A percentile compares a stretch with the other conserved stretches of the same genome.
These are phyloP conservation scores for Pezicula neosporulosa DNA, from an alignment of 2,329 filamentous ascomycete species.

Conservation along the genomic window DNA sequence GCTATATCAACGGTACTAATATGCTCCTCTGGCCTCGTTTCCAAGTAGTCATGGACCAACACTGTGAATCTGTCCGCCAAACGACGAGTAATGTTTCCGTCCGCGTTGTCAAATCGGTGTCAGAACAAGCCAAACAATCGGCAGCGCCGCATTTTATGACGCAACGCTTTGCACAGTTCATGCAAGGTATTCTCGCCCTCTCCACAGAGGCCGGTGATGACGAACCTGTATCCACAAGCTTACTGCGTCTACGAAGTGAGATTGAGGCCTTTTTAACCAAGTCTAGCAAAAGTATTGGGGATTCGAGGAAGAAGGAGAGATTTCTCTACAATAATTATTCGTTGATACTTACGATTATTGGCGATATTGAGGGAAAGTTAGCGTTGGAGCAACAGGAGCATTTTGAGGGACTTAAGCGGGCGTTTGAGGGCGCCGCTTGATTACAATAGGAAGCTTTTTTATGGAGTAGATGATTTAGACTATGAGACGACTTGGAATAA, in stretches of 20 bases:
- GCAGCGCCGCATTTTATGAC: slow-evolving; percentile 88
- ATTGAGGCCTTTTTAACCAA: slow-evolving; percentile 80
- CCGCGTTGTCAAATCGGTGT: slow-evolving; percentile 36
- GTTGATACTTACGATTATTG: slow-evolving; percentile 87
- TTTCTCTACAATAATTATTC: slow-evolving; percentile 98
- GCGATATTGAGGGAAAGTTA: slow-evolving; percentile 70
- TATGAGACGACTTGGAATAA: too few species aligned
- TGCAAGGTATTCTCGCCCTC: slow-evolving; percentile 79
- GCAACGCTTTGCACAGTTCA: slow-evolving; percentile 90
- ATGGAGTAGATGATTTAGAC: too few species aligned
- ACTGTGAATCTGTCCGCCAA: slow-evolving; percentile 79
- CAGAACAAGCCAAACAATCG: slow-evolving; percentile 58
- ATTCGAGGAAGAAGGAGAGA: slow-evolving; percentile 76
- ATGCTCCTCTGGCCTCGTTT: slow-evolving; percentile 97
- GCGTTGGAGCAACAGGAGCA: slow-evolving; percentile 71
- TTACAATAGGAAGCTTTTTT: too few species aligned
- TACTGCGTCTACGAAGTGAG: slow-evolving; percentile 74
- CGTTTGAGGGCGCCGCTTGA: slow-evolving; percentile 44
- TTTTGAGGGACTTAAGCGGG: slow-evolving; percentile 64
- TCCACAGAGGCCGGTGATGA: slow-evolving; percentile 92
- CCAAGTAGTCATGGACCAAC: slow-evolving; percentile 88
- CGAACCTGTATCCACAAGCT: slow-evolving; percentile 81
- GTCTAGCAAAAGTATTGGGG: slow-evolving; percentile 71
- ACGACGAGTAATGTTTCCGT: slow-evolving; percentile 49
- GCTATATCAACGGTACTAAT: slow-evolving; percentile 89